Percentiles rank a stretch among this genome's conserved stretches.
These are phyloP conservation scores for Hypoxylon sp. DNA, from an alignment of 2,329 filamentous ascomycete genomes.

Conservation along the genomic window DNA sequence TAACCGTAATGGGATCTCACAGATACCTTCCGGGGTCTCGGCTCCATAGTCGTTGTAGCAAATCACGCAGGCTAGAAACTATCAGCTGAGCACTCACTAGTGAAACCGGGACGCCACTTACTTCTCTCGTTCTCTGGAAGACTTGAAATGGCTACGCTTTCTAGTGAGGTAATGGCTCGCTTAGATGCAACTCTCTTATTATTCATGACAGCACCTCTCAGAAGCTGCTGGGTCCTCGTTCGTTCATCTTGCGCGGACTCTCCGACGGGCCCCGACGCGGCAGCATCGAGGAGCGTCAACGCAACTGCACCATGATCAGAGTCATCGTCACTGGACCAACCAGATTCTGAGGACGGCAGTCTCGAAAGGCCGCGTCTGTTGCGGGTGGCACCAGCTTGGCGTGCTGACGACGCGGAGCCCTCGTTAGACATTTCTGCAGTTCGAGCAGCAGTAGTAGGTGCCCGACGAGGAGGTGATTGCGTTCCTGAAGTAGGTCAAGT, in stretches of 20 bases:
- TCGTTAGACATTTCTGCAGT: slow-evolving; percentile 9
- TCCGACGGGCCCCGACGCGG: slow-evolving; percentile 1
- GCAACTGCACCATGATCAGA: slow-evolving; percentile 23
- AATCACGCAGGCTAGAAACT: slow-evolving; percentile 63
- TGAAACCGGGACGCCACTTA: slow-evolving; percentile 45
- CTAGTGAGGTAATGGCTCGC: slow-evolving; percentile 55
- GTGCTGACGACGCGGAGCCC: slow-evolving; percentile 5
- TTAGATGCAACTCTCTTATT: slow-evolving; percentile 59
- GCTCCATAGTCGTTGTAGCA: slow-evolving; percentile 71
- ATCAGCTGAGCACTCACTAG: slow-evolving; percentile 19
- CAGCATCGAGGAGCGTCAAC: slow-evolving; percentile 18
- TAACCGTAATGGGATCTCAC: slow-evolving; percentile 64
- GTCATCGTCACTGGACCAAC: slow-evolving; percentile 37
- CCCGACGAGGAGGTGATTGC: slow-evolving; percentile 27
- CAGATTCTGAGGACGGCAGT: slow-evolving; percentile 20
- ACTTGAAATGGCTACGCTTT: slow-evolving; percentile 56
- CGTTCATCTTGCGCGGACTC: slow-evolving; percentile 42
- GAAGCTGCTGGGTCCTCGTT: slow-evolving; percentile 54
- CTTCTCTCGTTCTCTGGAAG: slow-evolving; percentile 58
- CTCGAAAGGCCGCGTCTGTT: slow-evolving; percentile 20
- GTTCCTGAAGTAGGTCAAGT: too few species aligned
- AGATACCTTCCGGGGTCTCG: slow-evolving; percentile 64
- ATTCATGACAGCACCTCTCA: slow-evolving; percentile 54
- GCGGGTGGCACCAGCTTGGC: slow-evolving; percentile 10
- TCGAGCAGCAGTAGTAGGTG: background rate